phyloP scores from a whole-genome alignment of 1,284 basidiomycete species.

The Rhodotorula sp. region DNA sequence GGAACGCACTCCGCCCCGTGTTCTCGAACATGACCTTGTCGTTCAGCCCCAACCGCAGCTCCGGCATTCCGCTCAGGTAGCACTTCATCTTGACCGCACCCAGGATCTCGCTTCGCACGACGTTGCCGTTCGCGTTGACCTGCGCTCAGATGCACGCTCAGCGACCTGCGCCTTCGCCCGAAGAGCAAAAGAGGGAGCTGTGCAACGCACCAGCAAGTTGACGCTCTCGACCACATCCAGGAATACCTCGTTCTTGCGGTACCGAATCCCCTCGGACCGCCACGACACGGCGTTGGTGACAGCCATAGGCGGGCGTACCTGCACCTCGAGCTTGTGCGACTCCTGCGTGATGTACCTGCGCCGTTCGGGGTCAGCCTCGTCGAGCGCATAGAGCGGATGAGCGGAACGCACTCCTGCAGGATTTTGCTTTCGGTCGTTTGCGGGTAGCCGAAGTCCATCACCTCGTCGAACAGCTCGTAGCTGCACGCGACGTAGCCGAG shows the following conservation, averaged over 20 bases:
- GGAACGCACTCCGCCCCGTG: conserved; percentile 80
- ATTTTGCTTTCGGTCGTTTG: conserved; percentile 99
- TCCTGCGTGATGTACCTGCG: conserved; percentile 96
- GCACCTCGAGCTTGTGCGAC: conserved; percentile 96
- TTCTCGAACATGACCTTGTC: conserved; percentile 99
- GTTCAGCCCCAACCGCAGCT: conserved; percentile 90
- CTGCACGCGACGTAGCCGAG: neutral
- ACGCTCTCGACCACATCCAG: conserved; percentile 97
- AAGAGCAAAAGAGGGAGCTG: neutral
- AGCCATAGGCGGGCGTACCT: conserved; percentile 92
- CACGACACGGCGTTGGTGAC: conserved; percentile 99
- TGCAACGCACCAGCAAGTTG: conserved; percentile 76
- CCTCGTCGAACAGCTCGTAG: conserved; percentile 82
- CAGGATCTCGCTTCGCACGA: conserved; percentile 94
- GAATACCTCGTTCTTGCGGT: conserved; percentile 99
- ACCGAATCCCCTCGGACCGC: conserved; percentile 96
- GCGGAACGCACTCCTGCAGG: conserved; percentile 76
- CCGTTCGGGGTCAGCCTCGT: neutral
- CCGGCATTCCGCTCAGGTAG: conserved; percentile 98
- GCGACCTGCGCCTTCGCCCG: too few species aligned
- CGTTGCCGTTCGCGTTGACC: conserved; percentile 97
- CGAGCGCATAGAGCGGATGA: neutral
- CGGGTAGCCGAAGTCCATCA: conserved; percentile 99
- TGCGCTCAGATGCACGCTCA: conserved; percentile 47
- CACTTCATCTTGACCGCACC: conserved; percentile 99